Base-by-base conservation (phyloP, 2,329 filamentous ascomycete genomes). In the Orbilia blumenaviensis region DNA sequence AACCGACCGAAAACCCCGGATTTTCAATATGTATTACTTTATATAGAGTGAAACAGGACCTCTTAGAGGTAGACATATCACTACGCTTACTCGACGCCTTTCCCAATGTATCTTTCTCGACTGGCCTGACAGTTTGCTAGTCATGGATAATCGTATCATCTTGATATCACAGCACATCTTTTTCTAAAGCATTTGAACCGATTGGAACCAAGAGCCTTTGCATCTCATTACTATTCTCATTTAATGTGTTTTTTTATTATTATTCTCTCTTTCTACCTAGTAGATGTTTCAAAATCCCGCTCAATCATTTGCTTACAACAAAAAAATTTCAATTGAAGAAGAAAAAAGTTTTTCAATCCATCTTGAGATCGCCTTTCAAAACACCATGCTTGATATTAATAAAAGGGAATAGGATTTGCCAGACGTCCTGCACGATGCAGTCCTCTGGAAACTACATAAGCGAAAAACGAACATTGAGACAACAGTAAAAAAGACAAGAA, bases 61-160 rank as follows among this genome's bases (percentile, higher is more conserved):
- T 76, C 72, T 76, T 41, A 66, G 64, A 68, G n/a, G 56, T 64
- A 76, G 50, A 76, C 72, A 76, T 68, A 76, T 76, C 72, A 76
- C 27, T 68, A 50, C 63, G 54, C 72, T 68, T 64, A 54, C 34
- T 64, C 36, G 56, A 42, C 52, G 34, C 64, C 60, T 76, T 69
- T 64, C 72, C 72, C 54, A 76, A 76, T 64, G 56, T 52, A 38
- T 66, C 58, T 44, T 38, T 25, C 34, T 62, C 69, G 52, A 54
- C 52, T 32, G 36, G 38, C 66, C 66, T 61, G 29, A 56, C 52
- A 56, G 52, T 38, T n/a, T 54, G n/a, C 27, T 54, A 34, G 48
- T 27, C 34, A 7, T 16, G 29, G 52, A 56, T n/a, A 18, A 3
- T 56, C 29, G 29, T 56, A 34, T 48, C 38, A 34, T 18, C 18